A percentile compares a stretch with the other conserved stretches of the same genome.
phyloP scores from a whole-genome alignment of 2,329 filamentous ascomycete species.

The Raffaelea ambrosiae region DNA sequence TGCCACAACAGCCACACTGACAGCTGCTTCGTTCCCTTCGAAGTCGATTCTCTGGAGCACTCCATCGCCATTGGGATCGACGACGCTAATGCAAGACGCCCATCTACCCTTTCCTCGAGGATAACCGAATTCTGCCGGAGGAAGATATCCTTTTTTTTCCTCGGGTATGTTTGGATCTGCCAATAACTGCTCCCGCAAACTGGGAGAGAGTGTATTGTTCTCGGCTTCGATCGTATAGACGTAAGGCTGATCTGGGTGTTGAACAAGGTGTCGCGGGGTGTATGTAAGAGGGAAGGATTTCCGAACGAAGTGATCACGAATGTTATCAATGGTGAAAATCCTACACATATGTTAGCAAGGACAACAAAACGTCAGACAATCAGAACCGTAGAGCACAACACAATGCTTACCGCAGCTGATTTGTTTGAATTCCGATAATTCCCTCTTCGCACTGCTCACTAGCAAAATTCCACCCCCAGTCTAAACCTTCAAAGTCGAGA shows the following conservation, averaged over 20 bases:
- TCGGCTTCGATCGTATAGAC: conserved; percentile 95
- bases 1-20: conserved; percentile 73
- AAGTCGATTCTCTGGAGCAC: conserved; percentile 75
- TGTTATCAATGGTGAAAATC: conserved; percentile 84
- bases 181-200: conserved; percentile 65
- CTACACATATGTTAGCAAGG: too few species aligned
- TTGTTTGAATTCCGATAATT: conserved; percentile 89
- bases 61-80: conserved; percentile 73
- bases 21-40: conserved; percentile 85
- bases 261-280: conserved; percentile 79
- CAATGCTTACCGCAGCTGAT: too few species aligned
- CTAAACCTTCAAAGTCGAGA: conserved; percentile 76
- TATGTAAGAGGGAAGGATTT: conserved; percentile 81
- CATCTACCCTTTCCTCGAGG: conserved; percentile 76
- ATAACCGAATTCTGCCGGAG: conserved; percentile 81
- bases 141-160: conserved; percentile 59
- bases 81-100: conserved; percentile 89
- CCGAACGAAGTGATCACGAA: conserved; percentile 78
- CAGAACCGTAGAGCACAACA: conserved; percentile 4
- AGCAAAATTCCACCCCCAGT: conserved; percentile 95
- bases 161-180: conserved; percentile 63
- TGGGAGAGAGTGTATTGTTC: conserved; percentile 77
- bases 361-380: too few species aligned
- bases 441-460: conserved; percentile 90
- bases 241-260: conserved; percentile 80